Percentiles rank a stretch among this genome's conserved stretches.
phyloP scores from a whole-genome alignment of 192 early-diverging fungal genomes.

The Backusella circina region DNA sequence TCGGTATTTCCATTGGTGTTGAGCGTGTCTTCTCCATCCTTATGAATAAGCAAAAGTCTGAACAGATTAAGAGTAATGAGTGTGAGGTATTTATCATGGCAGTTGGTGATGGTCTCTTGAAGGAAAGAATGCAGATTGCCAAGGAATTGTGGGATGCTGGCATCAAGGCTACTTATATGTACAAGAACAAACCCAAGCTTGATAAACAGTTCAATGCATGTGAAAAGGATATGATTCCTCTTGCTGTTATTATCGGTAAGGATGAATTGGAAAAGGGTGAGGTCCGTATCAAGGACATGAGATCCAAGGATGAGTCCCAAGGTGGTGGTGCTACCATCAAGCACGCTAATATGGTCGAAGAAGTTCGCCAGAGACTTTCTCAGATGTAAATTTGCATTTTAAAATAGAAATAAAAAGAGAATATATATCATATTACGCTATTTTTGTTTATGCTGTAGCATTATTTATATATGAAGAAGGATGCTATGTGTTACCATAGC shows the following conservation, averaged over 20 bases:
- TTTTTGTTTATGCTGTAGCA: no score
- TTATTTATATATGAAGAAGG: no score
- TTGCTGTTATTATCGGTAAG: constrained; percentile 84
- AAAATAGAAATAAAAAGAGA: not conserved
- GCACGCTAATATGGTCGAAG: constrained; percentile 58
- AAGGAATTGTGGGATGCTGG: constrained; percentile 90
- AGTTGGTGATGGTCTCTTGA: constrained; percentile 74
- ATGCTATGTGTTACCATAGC: no score
- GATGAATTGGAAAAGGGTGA: constrained; percentile 75
- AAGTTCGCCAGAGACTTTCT: constrained; percentile 41
- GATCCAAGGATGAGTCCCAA: constrained; percentile 52
- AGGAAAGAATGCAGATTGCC: constrained; percentile 85
- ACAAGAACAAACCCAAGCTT: constrained; percentile 87
- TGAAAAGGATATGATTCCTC: constrained; percentile 84
- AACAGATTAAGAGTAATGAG: constrained; percentile 71
- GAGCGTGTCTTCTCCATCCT: constrained; percentile 93
- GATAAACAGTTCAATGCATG: constrained; percentile 77
- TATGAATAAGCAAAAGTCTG: constrained; percentile 53
- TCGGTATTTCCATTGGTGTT: constrained; percentile 93
- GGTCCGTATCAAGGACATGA: constrained; percentile 90
- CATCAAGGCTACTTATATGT: constrained; percentile 86
- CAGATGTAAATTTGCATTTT: constrained; percentile 5
- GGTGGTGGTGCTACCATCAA: constrained; percentile 53
- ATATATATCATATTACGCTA: not conserved
- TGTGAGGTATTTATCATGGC: constrained; percentile 86